A percentile compares a stretch with the other conserved stretches of the same genome.
Conservation (phyloP, 805 yeast genomes). For the Suhomyces sp. region DNA sequence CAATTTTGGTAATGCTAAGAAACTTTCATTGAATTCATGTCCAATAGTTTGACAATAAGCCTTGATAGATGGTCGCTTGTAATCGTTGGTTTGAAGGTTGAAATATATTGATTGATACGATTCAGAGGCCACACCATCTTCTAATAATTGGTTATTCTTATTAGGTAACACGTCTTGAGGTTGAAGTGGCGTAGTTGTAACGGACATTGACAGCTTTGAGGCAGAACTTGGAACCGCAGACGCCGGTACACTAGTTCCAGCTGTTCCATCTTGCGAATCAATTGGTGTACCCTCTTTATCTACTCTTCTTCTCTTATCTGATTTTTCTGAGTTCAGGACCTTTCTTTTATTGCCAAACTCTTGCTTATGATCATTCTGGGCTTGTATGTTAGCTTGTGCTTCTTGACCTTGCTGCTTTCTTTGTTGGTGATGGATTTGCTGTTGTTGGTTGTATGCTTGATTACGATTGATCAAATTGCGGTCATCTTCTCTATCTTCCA, state of each 20-base stretch:
- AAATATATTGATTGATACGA: conserved; percentile 54
- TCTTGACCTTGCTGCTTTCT: conserved; percentile 4
- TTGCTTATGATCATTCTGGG: conserved; percentile 2
- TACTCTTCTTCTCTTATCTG: conserved; percentile 15
- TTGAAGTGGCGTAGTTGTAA: not conserved
- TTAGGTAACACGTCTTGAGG: conserved; percentile 28
- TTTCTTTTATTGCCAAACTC: conserved; percentile 13
- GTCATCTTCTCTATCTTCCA: conserved; percentile 18
- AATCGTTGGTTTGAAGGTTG: conserved; percentile 46
- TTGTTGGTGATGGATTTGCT: conserved; percentile 4
- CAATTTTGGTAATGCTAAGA: conserved; percentile 10
- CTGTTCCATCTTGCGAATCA: not conserved
- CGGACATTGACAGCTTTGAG: not conserved
- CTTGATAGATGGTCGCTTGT: conserved; percentile 36
- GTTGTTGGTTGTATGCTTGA: conserved; percentile 3
- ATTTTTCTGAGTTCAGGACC: conserved; percentile 20
- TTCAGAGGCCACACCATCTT: conserved; percentile 43
- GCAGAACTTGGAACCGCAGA: conserved; percentile 1
- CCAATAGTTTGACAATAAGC: conserved; percentile 23
- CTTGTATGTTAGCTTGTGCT: not conserved
- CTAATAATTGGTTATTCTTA: conserved; percentile 44
- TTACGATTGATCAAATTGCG: conserved; percentile 14
- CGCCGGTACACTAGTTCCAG: not conserved
- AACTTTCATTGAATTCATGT: conserved; percentile 9
- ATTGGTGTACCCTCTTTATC: conserved; percentile 7